Evolutionary conservation across 305 asterid species (phyloP), one percentile per base, ranked within the genome.

Genomic region (Fraxinus sp.): DNA sequence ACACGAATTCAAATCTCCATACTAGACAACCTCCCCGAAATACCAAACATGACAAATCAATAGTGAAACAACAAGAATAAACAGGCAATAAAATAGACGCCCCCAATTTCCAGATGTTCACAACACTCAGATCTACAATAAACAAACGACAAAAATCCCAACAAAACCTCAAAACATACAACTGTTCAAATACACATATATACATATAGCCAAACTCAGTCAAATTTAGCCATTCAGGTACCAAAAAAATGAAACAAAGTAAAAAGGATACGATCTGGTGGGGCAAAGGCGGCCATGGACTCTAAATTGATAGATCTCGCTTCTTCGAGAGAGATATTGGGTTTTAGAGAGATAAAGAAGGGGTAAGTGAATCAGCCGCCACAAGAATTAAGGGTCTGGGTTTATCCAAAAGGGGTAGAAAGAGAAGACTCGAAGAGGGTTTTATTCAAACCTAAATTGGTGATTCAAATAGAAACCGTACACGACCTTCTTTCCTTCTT

Each of bases 251-350:
- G 9, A 37, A 43, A 24, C 55, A 80, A 7, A 41, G 9, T 28
- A 83, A 22, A 81, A 84, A 89, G 92, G 95, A 91, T 91, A 91
- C 95, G 95, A 90, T 91, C 92, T 81, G 91, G 87, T 57, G 91
- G 85, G 81, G 90, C 90, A 78, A 88, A 92, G 82, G 90, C 82
- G 8, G 92, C 92, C 95, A 91, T 91, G 85, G 62, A 85, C 79
- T 37, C 43, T 75, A 46, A 77, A 77, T 43, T 78, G 18, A 71
- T 36, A 32, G 81, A 86, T 83, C 83, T 74, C 72, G 20, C 7
- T 11, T 32, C 43, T 14, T 43, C 49, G 80, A n/a, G 81, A 78
- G 59, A 78, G 66, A 75, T 35, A 26, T 49, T 76, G 24, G 73
- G 84, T 4, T 71, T 71, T 32, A 10, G 59, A 55, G 64, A 43